Percentiles rank a stretch among this genome's conserved stretches.
These are phyloP conservation scores for Aspergillus clavatus DNA, from an alignment of 2,329 filamentous ascomycete genomes.

Conservation along the genomic window DNA sequence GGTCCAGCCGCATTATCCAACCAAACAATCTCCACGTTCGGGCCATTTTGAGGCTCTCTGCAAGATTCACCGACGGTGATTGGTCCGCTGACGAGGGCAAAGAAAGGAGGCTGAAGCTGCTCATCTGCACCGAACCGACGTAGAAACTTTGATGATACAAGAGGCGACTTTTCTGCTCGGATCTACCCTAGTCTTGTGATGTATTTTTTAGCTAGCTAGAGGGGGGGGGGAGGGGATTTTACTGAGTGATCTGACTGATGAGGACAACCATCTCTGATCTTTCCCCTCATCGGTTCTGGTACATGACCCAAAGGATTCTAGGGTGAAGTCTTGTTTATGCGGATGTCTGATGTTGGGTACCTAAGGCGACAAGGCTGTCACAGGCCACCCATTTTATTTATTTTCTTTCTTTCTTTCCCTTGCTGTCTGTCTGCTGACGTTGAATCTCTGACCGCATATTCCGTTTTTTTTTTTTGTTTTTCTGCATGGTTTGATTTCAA, in stretches of 20 bases:
- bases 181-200: neutral
- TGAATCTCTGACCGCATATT: neutral
- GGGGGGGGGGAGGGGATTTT: no score
- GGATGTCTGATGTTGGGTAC: neutral
- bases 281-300: neutral
- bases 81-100: constrained; percentile 11
- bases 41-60: constrained; percentile 19
- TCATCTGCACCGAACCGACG: constrained; percentile 19
- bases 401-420: neutral
- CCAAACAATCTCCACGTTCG: constrained; percentile 10
- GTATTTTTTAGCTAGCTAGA: no score
- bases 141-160: constrained; percentile 13
- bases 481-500: neutral
- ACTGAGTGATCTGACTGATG: no score
- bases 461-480: neutral
- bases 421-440: neutral
- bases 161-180: neutral
- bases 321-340: neutral
- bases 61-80: constrained; percentile 7
- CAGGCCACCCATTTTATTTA: neutral
- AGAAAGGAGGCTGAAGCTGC: constrained; percentile 21
- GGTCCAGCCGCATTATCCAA: constrained; percentile 9
- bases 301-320: neutral
- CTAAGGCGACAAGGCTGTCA: constrained; percentile 3
- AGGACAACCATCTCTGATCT: neutral